These are phyloP conservation scores for Inonotus hispidus DNA, from an alignment of 1,284 basidiomycete genomes.

Conservation along the genomic window DNA sequence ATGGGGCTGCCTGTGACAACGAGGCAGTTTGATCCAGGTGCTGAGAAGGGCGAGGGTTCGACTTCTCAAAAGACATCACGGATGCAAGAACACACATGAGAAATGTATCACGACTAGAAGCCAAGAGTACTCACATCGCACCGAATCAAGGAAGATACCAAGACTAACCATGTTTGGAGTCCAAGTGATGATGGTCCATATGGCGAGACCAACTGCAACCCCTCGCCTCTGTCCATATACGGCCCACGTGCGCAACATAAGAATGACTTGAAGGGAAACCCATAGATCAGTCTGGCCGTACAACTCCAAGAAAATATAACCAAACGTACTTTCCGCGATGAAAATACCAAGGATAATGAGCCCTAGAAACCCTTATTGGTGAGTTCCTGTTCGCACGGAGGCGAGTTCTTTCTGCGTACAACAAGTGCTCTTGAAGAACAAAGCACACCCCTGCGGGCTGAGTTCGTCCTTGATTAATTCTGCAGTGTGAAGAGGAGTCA, in stretches of 20 bases:
- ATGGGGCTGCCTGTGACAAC: constrained; percentile 3
- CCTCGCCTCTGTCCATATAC: background rate
- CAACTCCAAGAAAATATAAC: background rate
- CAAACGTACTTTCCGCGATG: constrained; percentile 1
- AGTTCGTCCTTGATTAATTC: background rate
- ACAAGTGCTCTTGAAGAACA: constrained; percentile 6
- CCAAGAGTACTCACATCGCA: background rate
- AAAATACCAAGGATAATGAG: background rate
- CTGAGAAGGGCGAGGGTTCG: background rate
- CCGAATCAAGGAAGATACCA: constrained; percentile 3
- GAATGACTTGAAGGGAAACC: background rate
- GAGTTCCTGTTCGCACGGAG: too few species aligned
- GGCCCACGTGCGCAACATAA: constrained; percentile 2
- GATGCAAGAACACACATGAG: background rate
- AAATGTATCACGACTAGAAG: background rate
- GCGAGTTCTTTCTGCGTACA: background rate
- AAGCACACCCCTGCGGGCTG: background rate
- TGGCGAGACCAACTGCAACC: constrained; percentile 1
- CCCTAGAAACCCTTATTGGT: background rate
- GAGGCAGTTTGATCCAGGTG: background rate
- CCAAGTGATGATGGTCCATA: constrained; percentile 10
- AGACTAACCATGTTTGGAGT: background rate
- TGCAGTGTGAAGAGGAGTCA: background rate
- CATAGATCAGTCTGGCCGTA: background rate
- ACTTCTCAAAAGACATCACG: background rate